Base-by-base conservation (phyloP, 2,329 filamentous ascomycete species). In the Ophiostoma perfectum region DNA sequence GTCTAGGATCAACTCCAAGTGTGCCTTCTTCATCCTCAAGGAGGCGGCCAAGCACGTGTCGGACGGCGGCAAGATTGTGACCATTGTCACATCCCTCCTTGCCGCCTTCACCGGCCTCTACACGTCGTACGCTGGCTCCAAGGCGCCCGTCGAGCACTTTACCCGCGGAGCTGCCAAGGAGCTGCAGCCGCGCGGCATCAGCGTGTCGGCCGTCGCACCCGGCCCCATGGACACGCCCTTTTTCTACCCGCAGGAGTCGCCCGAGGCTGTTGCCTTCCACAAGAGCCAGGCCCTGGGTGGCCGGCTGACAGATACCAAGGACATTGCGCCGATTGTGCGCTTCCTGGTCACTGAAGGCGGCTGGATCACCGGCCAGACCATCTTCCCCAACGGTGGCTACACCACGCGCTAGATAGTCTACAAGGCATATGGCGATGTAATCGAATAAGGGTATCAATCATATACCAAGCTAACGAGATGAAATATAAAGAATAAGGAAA, bases 321-420 rank as follows among this genome's bases (percentile, higher is more conserved):
- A 82, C 70, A 81, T 82, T 73, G 78, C 80, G n/a, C 80, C 80
- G 1, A 75, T 82, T 63, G 75, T 80, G 47, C 76, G 75, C 39
- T 82, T 81, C 74, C 73, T 82, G 18, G 78, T 76, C 67, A 81
- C 79, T 3, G 79, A 81, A 67, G 80, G 80, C 5, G 73, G 71
- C 12, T 82, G 80, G 79, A 79, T 82, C 67, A 81, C 79, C 0
- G 80, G 80, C 36, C 79, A 82, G 75, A 82, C 80, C 5, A 78
- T 82, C 70, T 81, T 82, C 74, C 78, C 79, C n/a, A 82, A 82
- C 70, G 80, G 80, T 11, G 80, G 80, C 9, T 82, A 82, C 70
- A 81, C 80, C 2, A 81, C 79, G 44, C 77, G 80, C 5, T 70
- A 66, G 41, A n/a, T 16, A 55, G 49, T 11, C n/a, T 5, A 4